A percentile compares a stretch with the other conserved stretches of the same genome.
phyloP scores from a whole-genome alignment of 2,329 filamentous ascomycete species.

The Penicillium sp. region DNA sequence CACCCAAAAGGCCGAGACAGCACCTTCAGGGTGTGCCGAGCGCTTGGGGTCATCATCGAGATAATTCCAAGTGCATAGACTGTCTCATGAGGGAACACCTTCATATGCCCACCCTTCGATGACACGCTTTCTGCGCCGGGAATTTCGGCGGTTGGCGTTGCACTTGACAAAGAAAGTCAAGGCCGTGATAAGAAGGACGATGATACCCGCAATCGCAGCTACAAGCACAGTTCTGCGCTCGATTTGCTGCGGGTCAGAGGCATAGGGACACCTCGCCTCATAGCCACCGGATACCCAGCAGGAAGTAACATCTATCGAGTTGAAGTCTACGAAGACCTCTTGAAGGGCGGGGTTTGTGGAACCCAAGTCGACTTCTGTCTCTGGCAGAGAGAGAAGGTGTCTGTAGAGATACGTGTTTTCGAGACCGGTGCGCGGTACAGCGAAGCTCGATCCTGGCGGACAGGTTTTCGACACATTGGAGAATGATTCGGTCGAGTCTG shows the following conservation, averaged over 20 bases:
- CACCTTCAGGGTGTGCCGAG: neutral
- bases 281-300: constrained; percentile 63
- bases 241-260: constrained; percentile 43
- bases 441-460: constrained; percentile 51
- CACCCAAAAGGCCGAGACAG: neutral
- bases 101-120: constrained; percentile 65
- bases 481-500: constrained; percentile 45
- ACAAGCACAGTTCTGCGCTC: constrained; percentile 55
- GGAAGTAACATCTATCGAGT: constrained; percentile 54
- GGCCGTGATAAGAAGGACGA: constrained; percentile 61
- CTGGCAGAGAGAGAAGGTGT: constrained; percentile 36
- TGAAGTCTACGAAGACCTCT: constrained; percentile 61
- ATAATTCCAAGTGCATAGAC: no score
- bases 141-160: constrained; percentile 59
- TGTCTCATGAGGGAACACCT: constrained; percentile 56
- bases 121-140: constrained; percentile 52
- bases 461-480: constrained; percentile 50
- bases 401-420: constrained; percentile 61
- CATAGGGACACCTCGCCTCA: constrained; percentile 61
- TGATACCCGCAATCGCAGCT: constrained; percentile 61
- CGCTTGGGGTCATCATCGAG: neutral
- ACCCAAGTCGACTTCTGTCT: constrained; percentile 26
- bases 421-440: constrained; percentile 60
- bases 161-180: constrained; percentile 65
- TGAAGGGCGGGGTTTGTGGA: constrained; percentile 28